Evolutionary conservation across 2,329 filamentous ascomycete species (phyloP).

Genomic region (Graphilbum fragrans): DNA sequence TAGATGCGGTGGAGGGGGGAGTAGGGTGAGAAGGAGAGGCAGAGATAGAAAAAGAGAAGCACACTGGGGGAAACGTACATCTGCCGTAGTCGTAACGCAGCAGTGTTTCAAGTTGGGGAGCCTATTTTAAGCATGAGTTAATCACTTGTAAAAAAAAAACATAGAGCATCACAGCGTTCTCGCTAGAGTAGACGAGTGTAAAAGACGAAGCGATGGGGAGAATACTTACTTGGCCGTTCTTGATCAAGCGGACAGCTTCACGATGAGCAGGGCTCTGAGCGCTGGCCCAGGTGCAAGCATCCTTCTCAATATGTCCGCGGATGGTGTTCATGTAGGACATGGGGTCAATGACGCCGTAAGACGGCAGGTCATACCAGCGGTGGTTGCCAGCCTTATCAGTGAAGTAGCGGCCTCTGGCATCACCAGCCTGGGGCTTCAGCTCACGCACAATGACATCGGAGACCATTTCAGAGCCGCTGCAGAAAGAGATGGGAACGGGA

Average conservation of each 20-base stretch:
- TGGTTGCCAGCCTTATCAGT: slow-evolving; percentile 5
- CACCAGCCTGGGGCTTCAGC: slow-evolving; percentile 6
- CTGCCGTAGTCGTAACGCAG: slow-evolving; percentile 10
- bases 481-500: slow-evolving; percentile 2
- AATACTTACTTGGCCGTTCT: slow-evolving; percentile 3
- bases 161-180: no score
- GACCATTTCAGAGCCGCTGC: slow-evolving; percentile 4
- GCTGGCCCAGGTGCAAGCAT: slow-evolving; percentile 2
- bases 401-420: slow-evolving; percentile 8
- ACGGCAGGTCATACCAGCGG: slow-evolving; percentile 8
- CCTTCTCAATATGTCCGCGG: not conserved
- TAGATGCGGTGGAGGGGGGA: no score
- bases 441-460: slow-evolving; percentile 3
- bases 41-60: not conserved
- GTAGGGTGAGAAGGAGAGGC: no score
- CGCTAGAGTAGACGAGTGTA: no score
- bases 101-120: slow-evolving; percentile 6
- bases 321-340: not conserved
- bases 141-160: no score
- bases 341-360: slow-evolving; percentile 7
- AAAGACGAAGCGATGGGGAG: not conserved
- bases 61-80: slow-evolving; percentile 5
- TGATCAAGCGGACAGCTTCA: slow-evolving; percentile 8
- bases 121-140: no score
- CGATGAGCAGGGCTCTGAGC: slow-evolving; percentile 4